Percentiles rank a stretch among this genome's conserved stretches.
Evolutionary conservation across 2,329 filamentous ascomycete species (phyloP).

Genomic region (Cordyceps cateniannulata): DNA sequence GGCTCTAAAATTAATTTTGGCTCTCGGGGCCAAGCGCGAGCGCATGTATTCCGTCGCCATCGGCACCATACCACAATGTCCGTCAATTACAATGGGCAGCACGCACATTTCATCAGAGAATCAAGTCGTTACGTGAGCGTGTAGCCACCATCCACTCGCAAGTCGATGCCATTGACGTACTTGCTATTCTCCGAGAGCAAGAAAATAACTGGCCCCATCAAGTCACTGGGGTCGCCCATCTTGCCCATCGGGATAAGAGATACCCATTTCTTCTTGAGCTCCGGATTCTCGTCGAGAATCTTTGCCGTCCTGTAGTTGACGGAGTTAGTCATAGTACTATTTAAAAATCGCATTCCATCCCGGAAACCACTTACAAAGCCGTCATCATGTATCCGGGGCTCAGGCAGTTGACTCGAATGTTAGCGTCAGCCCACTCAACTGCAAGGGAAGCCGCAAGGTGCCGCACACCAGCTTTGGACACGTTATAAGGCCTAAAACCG

Average conservation of each 20-base stretch:
- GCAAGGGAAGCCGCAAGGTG: constrained; percentile 83
- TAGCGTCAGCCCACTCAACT: constrained; percentile 85
- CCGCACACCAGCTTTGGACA: constrained; percentile 83
- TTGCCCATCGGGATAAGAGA: constrained; percentile 87
- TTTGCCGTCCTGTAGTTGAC: constrained; percentile 65
- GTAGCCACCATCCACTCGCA: constrained; percentile 84
- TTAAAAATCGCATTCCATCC: background rate
- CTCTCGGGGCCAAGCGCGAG: too few relatives aligned
- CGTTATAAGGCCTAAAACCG: constrained; percentile 69
- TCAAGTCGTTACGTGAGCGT: constrained; percentile 57
- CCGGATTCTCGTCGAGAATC: constrained; percentile 89
- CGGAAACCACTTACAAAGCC: constrained; percentile 60
- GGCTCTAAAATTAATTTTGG: too few relatives aligned
- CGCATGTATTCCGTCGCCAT: too few relatives aligned
- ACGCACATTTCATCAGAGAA: too few relatives aligned
- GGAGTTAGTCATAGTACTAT: background rate
- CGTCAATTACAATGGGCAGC: too few relatives aligned
- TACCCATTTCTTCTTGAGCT: constrained; percentile 84
- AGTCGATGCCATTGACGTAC: constrained; percentile 67
- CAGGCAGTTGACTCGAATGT: constrained; percentile 92
- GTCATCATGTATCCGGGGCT: constrained; percentile 96
- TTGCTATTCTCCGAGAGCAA: constrained; percentile 70
- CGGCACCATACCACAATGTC: too few relatives aligned
- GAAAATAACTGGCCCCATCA: constrained; percentile 90
- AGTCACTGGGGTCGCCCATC: constrained; percentile 85